Percentiles rank a stretch among this genome's conserved stretches.
Evolutionary conservation across 164 flowering plant species (phyloP).

Genomic region (Protea cynaroides): DNA sequence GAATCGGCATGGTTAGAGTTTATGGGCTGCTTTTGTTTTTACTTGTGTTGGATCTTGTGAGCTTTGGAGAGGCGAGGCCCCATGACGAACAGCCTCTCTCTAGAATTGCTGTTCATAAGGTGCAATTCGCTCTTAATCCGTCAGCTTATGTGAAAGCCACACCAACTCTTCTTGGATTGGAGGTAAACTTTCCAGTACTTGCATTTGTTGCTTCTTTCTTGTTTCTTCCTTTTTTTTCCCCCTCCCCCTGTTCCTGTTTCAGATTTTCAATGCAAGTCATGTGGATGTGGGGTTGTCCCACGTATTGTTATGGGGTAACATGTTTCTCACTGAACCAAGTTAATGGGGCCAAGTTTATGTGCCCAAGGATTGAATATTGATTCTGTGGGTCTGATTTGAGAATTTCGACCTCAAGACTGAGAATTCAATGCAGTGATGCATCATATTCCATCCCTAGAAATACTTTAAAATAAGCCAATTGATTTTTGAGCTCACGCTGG

Average conservation of each 20-base stretch:
- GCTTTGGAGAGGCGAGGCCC: conserved; percentile 21
- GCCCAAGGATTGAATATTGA: too few species aligned
- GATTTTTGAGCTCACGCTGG: conserved; percentile 4
- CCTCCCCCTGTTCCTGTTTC: neutral
- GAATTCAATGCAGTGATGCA: too few species aligned
- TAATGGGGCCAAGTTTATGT: too few species aligned
- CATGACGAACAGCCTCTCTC: conserved; percentile 65
- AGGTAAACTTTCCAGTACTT: conserved; percentile 23
- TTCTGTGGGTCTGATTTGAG: too few species aligned
- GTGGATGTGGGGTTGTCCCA: too few species aligned
- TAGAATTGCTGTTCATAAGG: conserved; percentile 48
- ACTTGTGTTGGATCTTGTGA: conserved; percentile 25
- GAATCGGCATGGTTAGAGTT: conserved; percentile 17
- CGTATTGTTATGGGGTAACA: too few species aligned
- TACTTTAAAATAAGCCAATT: too few species aligned
- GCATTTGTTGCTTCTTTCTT: neutral
- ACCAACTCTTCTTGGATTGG: conserved; percentile 62
- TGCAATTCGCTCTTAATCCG: conserved; percentile 32
- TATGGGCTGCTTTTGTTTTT: conserved; percentile 18
- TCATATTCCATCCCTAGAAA: too few species aligned
- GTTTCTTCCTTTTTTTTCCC: neutral
- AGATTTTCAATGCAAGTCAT: too few species aligned
- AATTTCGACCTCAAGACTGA: too few species aligned
- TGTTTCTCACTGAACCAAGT: too few species aligned
- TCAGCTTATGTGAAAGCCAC: conserved; percentile 56